Evolutionary conservation across 2,329 filamentous ascomycete genomes (phyloP).

Genomic region (Cadophora gregata): DNA sequence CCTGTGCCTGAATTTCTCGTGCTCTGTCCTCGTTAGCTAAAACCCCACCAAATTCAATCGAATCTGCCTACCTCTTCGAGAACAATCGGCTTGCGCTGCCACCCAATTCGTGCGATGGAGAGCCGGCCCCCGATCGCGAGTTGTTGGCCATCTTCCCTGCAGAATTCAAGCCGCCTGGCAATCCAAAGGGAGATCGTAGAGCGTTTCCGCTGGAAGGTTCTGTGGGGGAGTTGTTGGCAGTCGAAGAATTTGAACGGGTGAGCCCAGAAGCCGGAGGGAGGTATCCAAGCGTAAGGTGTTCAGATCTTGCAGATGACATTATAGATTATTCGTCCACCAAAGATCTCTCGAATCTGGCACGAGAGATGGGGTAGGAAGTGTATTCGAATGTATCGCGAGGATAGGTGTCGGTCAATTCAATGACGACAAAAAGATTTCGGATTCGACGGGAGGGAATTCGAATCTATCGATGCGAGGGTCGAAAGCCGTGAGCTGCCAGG

Average conservation of each 20-base stretch:
- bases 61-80: constrained; percentile 80
- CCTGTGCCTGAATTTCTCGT: constrained; percentile 95
- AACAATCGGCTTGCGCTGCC: constrained; percentile 73
- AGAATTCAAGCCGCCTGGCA: constrained; percentile 66
- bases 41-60: constrained; percentile 22
- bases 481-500: constrained; percentile 14
- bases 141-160: constrained; percentile 63
- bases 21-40: constrained; percentile 61
- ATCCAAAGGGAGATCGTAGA: constrained; percentile 75
- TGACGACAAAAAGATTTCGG: constrained; percentile 23
- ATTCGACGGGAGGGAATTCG: constrained; percentile 17
- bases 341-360: constrained; percentile 39
- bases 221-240: constrained; percentile 79
- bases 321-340: constrained; percentile 67
- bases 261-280: constrained; percentile 54
- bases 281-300: constrained; percentile 86
- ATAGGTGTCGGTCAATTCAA: constrained; percentile 23
- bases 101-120: constrained; percentile 89
- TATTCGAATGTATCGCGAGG: constrained; percentile 36
- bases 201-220: constrained; percentile 70
- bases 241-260: constrained; percentile 72
- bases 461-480: constrained; percentile 21
- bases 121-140: constrained; percentile 85
- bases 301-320: constrained; percentile 90
- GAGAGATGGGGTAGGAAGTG: constrained; percentile 39